A percentile compares a stretch with the other conserved stretches of the same genome.
Evolutionary conservation across 495 filamentous ascomycete species (phyloP).

Genomic region (Xylaria curta): DNA sequence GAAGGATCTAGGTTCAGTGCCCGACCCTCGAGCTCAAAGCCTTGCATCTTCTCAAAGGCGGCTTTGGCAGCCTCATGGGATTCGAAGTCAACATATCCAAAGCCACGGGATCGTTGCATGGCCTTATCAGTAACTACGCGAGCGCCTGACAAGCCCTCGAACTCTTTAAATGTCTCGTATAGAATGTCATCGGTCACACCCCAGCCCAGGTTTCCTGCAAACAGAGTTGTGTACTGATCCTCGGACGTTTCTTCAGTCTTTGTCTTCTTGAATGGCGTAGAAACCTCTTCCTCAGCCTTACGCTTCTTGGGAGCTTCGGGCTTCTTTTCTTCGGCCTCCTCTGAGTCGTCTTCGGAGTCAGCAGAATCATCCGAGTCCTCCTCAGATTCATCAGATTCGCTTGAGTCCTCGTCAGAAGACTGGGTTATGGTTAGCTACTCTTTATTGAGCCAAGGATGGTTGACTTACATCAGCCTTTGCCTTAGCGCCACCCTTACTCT

Average conservation of each 20-base stretch:
- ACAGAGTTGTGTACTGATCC: slow-evolving; percentile 70
- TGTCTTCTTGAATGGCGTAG: slow-evolving; percentile 75
- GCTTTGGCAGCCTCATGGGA: slow-evolving; percentile 70
- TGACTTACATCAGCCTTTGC: slow-evolving; percentile 31
- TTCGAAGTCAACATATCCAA: slow-evolving; percentile 94
- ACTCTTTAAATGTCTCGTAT: slow-evolving; percentile 81
- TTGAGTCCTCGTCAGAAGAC: slow-evolving; percentile 16
- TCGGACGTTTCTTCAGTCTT: slow-evolving; percentile 67
- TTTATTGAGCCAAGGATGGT: slow-evolving; percentile 31
- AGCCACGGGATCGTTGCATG: slow-evolving; percentile 86
- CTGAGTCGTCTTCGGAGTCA: slow-evolving; percentile 54
- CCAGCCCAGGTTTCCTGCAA: slow-evolving; percentile 95
- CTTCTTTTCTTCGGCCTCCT: slow-evolving; percentile 60
- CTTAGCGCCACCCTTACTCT: slow-evolving; percentile 11
- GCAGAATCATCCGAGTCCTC: slow-evolving; percentile 46
- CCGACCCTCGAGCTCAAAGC: slow-evolving; percentile 81
- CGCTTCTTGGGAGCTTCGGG: slow-evolving; percentile 81
- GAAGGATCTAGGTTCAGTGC: slow-evolving; percentile 90
- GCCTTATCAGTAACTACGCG: slow-evolving; percentile 86
- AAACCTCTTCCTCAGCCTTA: slow-evolving; percentile 75
- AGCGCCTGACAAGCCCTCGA: slow-evolving; percentile 75
- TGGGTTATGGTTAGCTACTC: slow-evolving; percentile 24
- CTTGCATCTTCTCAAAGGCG: slow-evolving; percentile 83
- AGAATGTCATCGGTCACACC: slow-evolving; percentile 93
- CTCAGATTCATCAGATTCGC: slow-evolving; percentile 24